Evolutionary conservation across 768 basidiomycete species (phyloP).

Genomic region (Sistotremastrum suecicum): DNA sequence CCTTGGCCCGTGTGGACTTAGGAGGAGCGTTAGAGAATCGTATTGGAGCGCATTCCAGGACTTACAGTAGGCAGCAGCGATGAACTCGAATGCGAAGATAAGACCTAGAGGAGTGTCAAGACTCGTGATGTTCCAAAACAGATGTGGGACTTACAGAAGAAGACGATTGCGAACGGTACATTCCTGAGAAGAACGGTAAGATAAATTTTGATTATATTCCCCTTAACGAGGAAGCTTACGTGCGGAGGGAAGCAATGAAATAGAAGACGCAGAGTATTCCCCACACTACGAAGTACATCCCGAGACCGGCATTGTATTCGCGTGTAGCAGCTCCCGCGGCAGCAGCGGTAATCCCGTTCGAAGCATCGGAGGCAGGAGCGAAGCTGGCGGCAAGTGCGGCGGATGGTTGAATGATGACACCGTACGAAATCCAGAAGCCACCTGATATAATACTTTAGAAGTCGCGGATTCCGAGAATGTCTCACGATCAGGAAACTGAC

Average conservation of each 20-base stretch:
- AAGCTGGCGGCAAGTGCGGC: slow-evolving; percentile 1
- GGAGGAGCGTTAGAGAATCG: background rate
- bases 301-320: slow-evolving; percentile 1
- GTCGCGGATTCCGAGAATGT: background rate
- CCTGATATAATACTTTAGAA: background rate
- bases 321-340: background rate
- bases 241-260: slow-evolving; percentile 1
- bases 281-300: slow-evolving; percentile 1
- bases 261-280: slow-evolving; percentile 1
- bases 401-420: background rate
- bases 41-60: background rate
- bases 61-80: slow-evolving; percentile 2
- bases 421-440: slow-evolving; percentile 2
- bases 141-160: background rate
- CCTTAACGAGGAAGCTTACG: background rate
- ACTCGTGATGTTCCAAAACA: background rate
- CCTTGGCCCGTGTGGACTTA: slow-evolving; percentile 1
- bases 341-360: background rate
- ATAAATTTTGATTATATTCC: background rate
- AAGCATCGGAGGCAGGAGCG: background rate
- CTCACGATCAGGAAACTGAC: background rate
- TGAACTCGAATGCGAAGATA: background rate
- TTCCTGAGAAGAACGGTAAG: background rate
- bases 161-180: slow-evolving; percentile 2
- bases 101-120: background rate